Evolutionary conservation across 257 asterid species (phyloP), one percentile per base, ranked within the genome.

Genomic region (Nyctanthes arbortristis): DNA sequence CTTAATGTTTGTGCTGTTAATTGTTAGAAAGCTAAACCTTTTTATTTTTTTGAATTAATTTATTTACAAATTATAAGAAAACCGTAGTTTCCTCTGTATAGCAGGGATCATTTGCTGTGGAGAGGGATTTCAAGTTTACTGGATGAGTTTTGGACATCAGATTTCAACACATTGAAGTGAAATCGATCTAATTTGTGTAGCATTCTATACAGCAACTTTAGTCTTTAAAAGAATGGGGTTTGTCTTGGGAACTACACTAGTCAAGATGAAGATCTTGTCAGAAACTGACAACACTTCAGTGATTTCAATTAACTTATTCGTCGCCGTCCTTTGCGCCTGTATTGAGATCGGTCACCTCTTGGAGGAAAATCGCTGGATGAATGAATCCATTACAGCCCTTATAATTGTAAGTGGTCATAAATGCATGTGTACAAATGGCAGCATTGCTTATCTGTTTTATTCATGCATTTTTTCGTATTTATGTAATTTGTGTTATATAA

Each of bases 351-450:
- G 99, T 75, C 99, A 94, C 84, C 89, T 94, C 13, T 70, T 91
- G 78, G 99, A 94, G 82, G 99, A 94, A 79, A 85, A 74, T 75
- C 92, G 96, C 16, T 94, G 99, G 99, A 91, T 94, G 93, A 94
- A 94, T 74, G 99, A 94, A 74, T 94, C 99, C 64, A 94, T 91
- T 67, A 94, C 99, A 9, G 97, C 99, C 66, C 96, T 94, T 66
- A 54, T 88, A 29, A 80, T 83, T 24, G 88, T 83, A 79, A 83
- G 88, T 65, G 49, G 45, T 13, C 9, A 5, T 54, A 7, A 20
- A 22, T 52, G 59, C 30, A 52, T 22, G 22, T 49, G n/a, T n/a
- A n/a, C n/a, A n/a, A n/a, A n/a, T 7, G n/a, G 29, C 13, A 5
- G 27, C 7, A 29, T 6, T 49, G 55, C 16, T 27, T 24, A 8